Evolutionary conservation across 1,284 basidiomycete genomes (phyloP), one percentile per base, ranked within the genome.

Genomic region (Fomitiporia mediterranea): DNA sequence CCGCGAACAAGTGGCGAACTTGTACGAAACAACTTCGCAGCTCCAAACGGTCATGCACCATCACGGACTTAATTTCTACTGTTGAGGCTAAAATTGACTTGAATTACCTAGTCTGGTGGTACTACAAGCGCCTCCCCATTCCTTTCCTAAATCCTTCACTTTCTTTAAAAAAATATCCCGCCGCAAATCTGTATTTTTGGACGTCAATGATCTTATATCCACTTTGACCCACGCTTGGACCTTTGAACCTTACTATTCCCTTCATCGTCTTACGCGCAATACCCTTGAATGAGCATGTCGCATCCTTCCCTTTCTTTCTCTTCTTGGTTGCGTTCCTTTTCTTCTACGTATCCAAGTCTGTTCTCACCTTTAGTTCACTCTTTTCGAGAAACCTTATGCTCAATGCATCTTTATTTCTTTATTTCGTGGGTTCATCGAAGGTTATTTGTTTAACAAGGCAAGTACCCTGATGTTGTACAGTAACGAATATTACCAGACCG

Each of bases 1-100:
- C 57, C 57, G 11, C 47, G 57, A 8, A 59, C 49, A 30, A 59
- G 57, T 30, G 53, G 53, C 21, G 57, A 59, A 43, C 50, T 52
- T 30, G 28, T 39, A 13, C 55, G 40, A n/a, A 50, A 39, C 19
- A 54, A 46, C 21, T 49, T 57, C 25, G 27, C 35, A 7, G 28
- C 42, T 32, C 21, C 50, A 17, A 53, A 57, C 23, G 56, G 56
- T 19, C 56, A 57, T 32, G 56, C 27, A 53, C 55, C 55, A 5
- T 49, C 56, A 32, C 51, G 51, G 55, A 42, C 51, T 17, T 43
- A 39, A 39, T 44, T 32, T 8, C 56, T 42, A 25, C 50, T 21
- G n/a, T n/a, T n/a, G n/a, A n/a, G n/a, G n/a, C n/a, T n/a, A n/a
- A n/a, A n/a, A n/a, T n/a, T n/a, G n/a, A n/a, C n/a, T n/a, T n/a